Base-by-base conservation (phyloP, 2,329 filamentous ascomycete species). In the Exophiala viscosa region DNA sequence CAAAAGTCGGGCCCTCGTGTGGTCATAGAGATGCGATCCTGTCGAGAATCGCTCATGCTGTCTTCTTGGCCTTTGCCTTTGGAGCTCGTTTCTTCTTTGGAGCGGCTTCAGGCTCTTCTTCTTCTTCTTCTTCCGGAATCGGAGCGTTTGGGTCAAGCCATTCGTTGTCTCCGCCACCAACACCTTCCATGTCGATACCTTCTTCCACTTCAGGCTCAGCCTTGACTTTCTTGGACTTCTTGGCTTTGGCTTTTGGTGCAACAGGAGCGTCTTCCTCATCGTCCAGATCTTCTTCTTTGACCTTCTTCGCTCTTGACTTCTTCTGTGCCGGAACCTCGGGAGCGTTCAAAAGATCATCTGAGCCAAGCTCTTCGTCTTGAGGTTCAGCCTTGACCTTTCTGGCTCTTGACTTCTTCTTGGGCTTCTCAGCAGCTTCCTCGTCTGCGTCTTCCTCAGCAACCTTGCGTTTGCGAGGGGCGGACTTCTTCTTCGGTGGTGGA, bases 331-430 rank as follows among this genome's bases (percentile, higher is more conserved):
- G 39, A 10, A 23, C 11, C 28, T 53, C 35, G 64, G 65, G 66
- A 18, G 66, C 52, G 40, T 51, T 51, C 20, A 48, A 10, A 5
- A 45, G 41, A 36, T 47, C 38, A 20, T 53, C 50, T 11, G 50
- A 34, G 10, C 35, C 35, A n/a, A 40, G 18, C 13, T 49, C 23
- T 28, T 5, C 40, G 9, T 57, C 56, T 32, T 55, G 46, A 20
- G 51, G 41, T 17, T 57, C 54, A 9, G 78, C 74, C 40, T 79
- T 78, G 36, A 74, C 76, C 59, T 76, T 68, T 41, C 74, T 78
- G 50, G 76, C 71, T 33, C 75, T 77, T 39, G 57, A 58, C 32
- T 48, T 57, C 48, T 47, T 53, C 58, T 63, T 67, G 45, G 61
- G 64, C 60, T 65, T 64, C 50, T 64, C 60, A 17, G 50, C 65